Base-by-base conservation (phyloP, 257 asterid genomes). In the Primulina tabacum region DNA sequence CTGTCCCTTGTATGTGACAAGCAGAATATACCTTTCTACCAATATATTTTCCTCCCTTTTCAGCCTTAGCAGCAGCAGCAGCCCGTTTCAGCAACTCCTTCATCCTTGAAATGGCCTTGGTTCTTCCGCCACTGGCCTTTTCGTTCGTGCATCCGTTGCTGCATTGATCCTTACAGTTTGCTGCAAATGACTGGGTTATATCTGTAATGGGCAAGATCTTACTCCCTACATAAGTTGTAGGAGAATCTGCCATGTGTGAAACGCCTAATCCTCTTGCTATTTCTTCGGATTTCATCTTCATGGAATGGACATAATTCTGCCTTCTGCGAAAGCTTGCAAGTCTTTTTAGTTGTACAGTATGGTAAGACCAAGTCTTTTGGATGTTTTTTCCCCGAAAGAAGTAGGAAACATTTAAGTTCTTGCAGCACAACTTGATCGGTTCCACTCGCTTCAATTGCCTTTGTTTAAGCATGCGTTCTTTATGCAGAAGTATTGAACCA, bases 71-170 rank as follows among this genome's bases (percentile, higher is more conserved):
- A 60, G 82, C 76, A 11, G 68, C 55, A 43, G 86, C 82, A 24
- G 86, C 84, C 85, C 89, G 80, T 79, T 77, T 78, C 50, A 85
- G 43, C 28, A 85, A 76, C 70, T 82, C 85, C 57, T 85, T 85
- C 86, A 85, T 76, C 73, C 66, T 80, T 7, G 84, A 76, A 56
- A 80, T 29, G 12, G 85, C 70, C 67, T 77, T 82, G 6, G 60
- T 65, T 40, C 76, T 73, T 16, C 77, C 75, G 8, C 71, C 78
- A 30, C 72, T 70, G 0, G 18, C 55, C 21, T 65, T 77, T 20
- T 73, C 83, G 65, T 70, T 82, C 68, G 73, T 71, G 17, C 74
- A 82, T 20, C 14, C 52, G 14, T 17, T 17, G n/a, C 40, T 8
- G 29, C 72, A 59, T 33, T 76, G 75, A 34, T 68, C 78, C 0